These are phyloP conservation scores for Talaromyces amestolkiae DNA, from an alignment of 2,329 filamentous ascomycete species.

Conservation along the genomic window DNA sequence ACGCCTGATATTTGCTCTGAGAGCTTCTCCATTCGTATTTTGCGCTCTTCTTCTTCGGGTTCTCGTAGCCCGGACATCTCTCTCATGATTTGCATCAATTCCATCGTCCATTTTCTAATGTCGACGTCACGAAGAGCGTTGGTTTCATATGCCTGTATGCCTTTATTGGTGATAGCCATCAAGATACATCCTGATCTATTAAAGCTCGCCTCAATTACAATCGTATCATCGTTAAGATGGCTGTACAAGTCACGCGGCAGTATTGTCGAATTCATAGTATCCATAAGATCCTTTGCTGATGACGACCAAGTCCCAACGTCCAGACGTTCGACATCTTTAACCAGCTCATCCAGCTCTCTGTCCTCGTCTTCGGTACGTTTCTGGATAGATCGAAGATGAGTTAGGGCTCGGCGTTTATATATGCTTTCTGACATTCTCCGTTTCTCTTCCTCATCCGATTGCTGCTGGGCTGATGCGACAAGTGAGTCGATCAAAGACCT, in stretches of 20 bases:
- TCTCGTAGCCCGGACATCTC: conserved; percentile 23
- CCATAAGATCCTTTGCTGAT: conserved; percentile 23
- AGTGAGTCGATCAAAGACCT: conserved; percentile 26
- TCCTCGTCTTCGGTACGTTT: conserved; percentile 12
- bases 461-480: conserved; percentile 9
- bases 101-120: conserved; percentile 25
- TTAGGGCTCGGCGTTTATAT: conserved; percentile 16
- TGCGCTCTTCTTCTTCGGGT: conserved; percentile 22
- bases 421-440: conserved; percentile 13
- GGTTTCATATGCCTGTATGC: conserved; percentile 22
- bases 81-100: conserved; percentile 24
- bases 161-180: conserved; percentile 25
- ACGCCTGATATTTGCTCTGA: conserved; percentile 22
- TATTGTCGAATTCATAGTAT: conserved; percentile 22
- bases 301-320: conserved; percentile 19
- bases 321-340: conserved; percentile 7
- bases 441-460: conserved; percentile 3
- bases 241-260: conserved; percentile 21
- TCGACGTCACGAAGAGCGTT: conserved; percentile 16
- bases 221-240: conserved; percentile 22
- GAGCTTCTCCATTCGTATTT: conserved; percentile 19
- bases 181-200: conserved; percentile 21
- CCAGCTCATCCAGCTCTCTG: conserved; percentile 9
- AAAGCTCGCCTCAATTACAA: conserved; percentile 26
- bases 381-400: conserved; percentile 12